Percentiles rank a stretch among this genome's conserved stretches.
These are phyloP conservation scores for Ganoderma lingzhi DNA, from an alignment of 1,284 basidiomycete genomes.

Conservation along the genomic window DNA sequence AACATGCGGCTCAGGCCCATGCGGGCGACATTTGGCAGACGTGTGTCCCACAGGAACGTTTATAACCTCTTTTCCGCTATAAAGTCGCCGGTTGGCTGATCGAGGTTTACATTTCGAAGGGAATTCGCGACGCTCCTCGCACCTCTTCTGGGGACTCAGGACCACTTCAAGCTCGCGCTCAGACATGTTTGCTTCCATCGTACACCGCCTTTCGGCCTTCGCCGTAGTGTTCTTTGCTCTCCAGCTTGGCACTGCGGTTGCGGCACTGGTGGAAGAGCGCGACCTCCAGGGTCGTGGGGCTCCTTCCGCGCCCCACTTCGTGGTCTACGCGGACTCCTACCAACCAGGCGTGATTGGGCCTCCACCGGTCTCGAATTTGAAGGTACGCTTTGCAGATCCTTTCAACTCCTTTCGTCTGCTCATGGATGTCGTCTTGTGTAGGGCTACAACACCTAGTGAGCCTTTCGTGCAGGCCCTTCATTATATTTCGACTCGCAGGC, in stretches of 20 bases:
- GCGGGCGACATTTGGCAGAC: neutral
- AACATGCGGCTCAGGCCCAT: neutral
- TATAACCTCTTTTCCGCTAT: neutral
- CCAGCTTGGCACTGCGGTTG: constrained; percentile 14
- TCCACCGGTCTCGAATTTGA: constrained; percentile 42
- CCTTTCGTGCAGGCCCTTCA: neutral
- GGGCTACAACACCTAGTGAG: constrained; percentile 59
- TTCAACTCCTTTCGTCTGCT: too few relatives aligned
- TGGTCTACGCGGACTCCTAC: constrained; percentile 51
- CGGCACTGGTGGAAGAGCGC: constrained; percentile 22
- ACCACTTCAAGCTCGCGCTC: neutral
- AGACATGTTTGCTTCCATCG: constrained; percentile 16
- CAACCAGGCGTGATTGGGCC: constrained; percentile 47
- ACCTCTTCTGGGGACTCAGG: neutral
- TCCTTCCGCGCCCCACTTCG: constrained; percentile 50
- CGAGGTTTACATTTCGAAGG: neutral
- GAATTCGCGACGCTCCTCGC: neutral
- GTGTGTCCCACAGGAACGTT: neutral
- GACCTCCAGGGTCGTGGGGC: constrained; percentile 38
- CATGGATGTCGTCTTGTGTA: constrained; percentile 22
- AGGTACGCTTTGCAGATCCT: too few relatives aligned
- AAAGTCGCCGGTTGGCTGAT: neutral
- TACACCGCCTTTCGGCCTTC: constrained; percentile 25
- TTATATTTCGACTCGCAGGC: neutral
- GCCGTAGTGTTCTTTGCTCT: constrained; percentile 23